Base-by-base conservation (phyloP, 257 asterid species). In the Nemophila menziesii region DNA sequence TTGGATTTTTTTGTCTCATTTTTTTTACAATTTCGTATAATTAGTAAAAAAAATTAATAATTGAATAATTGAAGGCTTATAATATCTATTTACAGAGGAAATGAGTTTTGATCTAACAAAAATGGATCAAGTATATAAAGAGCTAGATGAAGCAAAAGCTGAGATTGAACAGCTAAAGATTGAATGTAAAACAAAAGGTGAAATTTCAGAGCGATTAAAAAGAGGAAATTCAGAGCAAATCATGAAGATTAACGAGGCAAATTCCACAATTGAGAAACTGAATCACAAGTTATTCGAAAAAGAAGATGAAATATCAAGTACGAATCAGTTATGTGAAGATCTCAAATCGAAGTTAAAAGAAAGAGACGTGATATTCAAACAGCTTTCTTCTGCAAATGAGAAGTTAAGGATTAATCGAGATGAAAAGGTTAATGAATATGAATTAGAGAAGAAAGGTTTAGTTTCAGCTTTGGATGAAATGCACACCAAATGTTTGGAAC, bases 71-170 rank as follows among this genome's bases (percentile, higher is more conserved):
- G 9, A 44, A 47, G 5, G 40, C 12, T 0, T 39, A n/a, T 24
- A 51, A 67, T 71, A 64, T 22, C n/a, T n/a, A n/a, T 2, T 15
- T 7, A 39, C 46, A 44, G 33, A 16, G 43, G 26, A 48, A 21
- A 19, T 33, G 15, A 11, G n/a, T n/a, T 39, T 49, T 6, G 45
- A 48, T 58, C 43, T 49, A 22, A 54, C 48, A 0, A 2, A 70
- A 60, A 82, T 82, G 96, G 84, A 78, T 15, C 29, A 39, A 11
- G 60, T 59, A 42, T 66, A 73, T 42, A 80, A 70, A 72, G 97
- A 75, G 58, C 71, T 86, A n/a, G 93, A 86, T 24, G 86, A 74
- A 39, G 79, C 84, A 27, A 82, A 71, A 67, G 68, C 78, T 33
- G 87, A 82, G 69, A 44, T 77, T 48, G 78, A 70, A 48, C 77